These are phyloP conservation scores for Cryptococcus hybrid DNA, from an alignment of 1,284 basidiomycete genomes.

Conservation along the genomic window DNA sequence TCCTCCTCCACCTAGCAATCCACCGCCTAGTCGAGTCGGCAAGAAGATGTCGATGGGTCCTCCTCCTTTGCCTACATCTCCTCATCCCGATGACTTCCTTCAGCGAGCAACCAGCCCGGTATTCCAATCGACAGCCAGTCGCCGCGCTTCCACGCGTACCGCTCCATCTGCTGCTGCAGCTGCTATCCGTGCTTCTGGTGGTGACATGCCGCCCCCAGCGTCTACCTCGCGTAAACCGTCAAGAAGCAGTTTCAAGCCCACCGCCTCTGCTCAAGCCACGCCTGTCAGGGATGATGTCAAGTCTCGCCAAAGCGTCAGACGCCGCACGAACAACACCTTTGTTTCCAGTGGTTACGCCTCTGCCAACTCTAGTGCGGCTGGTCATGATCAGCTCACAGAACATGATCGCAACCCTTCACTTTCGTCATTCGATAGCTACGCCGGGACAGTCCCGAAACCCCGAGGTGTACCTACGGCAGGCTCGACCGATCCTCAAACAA, in stretches of 20 bases:
- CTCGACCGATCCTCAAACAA: constrained; percentile 77
- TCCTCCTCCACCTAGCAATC: constrained; percentile 59
- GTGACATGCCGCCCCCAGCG: constrained; percentile 62
- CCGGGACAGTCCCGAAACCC: constrained; percentile 7
- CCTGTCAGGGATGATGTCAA: constrained; percentile 49
- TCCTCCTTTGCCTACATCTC: constrained; percentile 80
- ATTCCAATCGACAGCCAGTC: constrained; percentile 49
- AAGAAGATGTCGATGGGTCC: constrained; percentile 53
- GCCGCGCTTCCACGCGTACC: constrained; percentile 49
- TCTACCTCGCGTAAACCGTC: constrained; percentile 67
- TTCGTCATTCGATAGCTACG: constrained; percentile 37
- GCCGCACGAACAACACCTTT: constrained; percentile 29
- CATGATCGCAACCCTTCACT: constrained; percentile 29
- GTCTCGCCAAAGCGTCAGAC: constrained; percentile 27
- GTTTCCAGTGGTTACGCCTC: constrained; percentile 25
- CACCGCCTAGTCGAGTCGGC: constrained; percentile 62
- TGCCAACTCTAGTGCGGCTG: constrained; percentile 30
- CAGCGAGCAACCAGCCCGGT: constrained; percentile 79
- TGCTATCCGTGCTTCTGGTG: constrained; percentile 56
- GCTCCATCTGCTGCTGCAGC: constrained; percentile 56
- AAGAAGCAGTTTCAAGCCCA: constrained; percentile 66
- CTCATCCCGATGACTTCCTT: constrained; percentile 82
- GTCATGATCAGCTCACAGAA: constrained; percentile 13
- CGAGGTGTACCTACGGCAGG: constrained; percentile 28
- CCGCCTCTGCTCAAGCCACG: constrained; percentile 14